Evolutionary conservation across 108 stramenopile species (phyloP).

Genomic region (Nitzschia sp.): DNA sequence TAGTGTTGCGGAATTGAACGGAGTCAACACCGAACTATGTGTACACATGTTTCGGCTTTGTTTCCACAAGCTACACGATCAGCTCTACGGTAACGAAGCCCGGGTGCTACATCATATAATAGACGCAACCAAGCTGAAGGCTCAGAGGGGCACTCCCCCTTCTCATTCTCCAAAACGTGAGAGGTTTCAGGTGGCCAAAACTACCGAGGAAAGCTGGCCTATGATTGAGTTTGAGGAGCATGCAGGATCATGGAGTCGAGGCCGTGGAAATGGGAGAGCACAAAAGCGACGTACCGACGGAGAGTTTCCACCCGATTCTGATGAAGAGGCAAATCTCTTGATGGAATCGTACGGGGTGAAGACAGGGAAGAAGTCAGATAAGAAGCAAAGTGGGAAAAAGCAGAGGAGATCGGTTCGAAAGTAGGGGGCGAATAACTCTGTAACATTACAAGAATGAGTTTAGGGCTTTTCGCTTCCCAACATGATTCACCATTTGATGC

Average conservation of each 20-base stretch:
- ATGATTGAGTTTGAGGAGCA: too few species aligned
- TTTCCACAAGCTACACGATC: not conserved
- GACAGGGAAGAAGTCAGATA: not conserved
- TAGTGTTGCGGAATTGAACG: conserved; percentile 12
- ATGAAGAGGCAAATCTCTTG: conserved; percentile 7
- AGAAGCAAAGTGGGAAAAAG: not conserved
- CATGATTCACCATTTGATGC: not conserved
- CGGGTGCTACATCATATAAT: not conserved
- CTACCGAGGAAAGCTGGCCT: too few species aligned
- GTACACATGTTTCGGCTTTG: conserved; percentile 21
- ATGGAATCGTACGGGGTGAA: conserved; percentile 1
- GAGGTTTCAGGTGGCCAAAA: too few species aligned
- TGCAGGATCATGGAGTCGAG: not conserved
- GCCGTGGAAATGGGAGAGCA: not conserved
- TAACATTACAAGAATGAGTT: not conserved
- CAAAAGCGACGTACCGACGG: too few species aligned
- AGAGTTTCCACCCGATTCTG: not conserved
- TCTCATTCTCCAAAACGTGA: too few species aligned
- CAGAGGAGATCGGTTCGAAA: not conserved
- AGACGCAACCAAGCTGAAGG: not conserved
- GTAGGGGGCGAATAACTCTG: not conserved
- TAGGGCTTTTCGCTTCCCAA: not conserved
- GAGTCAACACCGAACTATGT: conserved; percentile 29
- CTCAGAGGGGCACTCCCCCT: too few species aligned
- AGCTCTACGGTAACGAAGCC: not conserved